phyloP scores from a whole-genome alignment of 345 rosid species.

The Anacardium occidentale region DNA sequence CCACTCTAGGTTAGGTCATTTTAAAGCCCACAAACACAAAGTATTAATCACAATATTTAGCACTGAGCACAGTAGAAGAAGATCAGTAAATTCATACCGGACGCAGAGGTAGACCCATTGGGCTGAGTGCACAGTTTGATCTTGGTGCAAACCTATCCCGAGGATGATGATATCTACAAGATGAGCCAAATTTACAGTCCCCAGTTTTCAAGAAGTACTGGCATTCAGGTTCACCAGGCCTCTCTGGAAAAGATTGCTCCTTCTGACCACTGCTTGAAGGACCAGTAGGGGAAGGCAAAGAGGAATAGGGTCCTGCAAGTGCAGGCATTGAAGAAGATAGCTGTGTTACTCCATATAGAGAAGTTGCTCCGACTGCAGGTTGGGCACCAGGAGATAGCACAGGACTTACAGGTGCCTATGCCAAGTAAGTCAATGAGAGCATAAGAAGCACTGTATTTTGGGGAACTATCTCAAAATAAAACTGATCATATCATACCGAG shows the following conservation, averaged over 20 bases:
- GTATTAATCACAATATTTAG: background rate
- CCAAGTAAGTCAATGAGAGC: constrained; percentile 22
- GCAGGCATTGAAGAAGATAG: constrained; percentile 71
- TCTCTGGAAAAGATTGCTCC: constrained; percentile 83
- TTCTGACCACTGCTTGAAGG: constrained; percentile 56
- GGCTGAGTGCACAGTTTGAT: constrained; percentile 62
- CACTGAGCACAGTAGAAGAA: constrained; percentile 10
- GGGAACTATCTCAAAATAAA: constrained; percentile 11
- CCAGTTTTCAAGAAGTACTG: constrained; percentile 84
- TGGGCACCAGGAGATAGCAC: constrained; percentile 74
- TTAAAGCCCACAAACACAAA: background rate
- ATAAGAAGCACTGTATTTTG: constrained; percentile 15
- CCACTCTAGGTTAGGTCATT: background rate
- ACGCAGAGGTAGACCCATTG: constrained; percentile 87
- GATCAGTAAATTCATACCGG: constrained; percentile 44
- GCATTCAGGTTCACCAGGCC: constrained; percentile 93
- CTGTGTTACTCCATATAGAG: constrained; percentile 65
- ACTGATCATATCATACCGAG: constrained; percentile 48
- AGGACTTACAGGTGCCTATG: constrained; percentile 83
- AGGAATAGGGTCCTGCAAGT: constrained; percentile 54
- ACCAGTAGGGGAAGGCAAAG: constrained; percentile 44
- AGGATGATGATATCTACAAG: constrained; percentile 94
- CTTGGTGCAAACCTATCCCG: constrained; percentile 57
- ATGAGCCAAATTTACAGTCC: constrained; percentile 85
- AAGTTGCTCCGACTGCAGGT: constrained; percentile 70